Evolutionary conservation across 2,329 filamentous ascomycete species (phyloP).

Genomic region (Neurospora sp.): DNA sequence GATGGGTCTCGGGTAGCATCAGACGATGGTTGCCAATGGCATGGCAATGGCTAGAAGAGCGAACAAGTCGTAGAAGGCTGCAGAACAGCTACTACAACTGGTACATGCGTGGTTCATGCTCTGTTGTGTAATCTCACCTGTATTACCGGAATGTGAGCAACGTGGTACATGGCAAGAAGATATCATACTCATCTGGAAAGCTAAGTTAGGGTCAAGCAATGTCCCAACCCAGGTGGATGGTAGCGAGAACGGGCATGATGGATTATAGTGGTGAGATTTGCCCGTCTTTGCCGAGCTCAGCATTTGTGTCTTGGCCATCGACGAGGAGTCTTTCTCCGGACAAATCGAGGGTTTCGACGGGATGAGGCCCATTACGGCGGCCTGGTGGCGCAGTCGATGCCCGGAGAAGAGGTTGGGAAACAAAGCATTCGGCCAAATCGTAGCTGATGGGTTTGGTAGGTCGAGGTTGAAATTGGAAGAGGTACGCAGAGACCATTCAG

Average conservation of each 20-base stretch:
- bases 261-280: background rate
- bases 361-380: background rate
- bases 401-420: background rate
- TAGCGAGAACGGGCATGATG: background rate
- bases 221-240: background rate
- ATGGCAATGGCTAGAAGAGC: background rate
- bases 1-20: conserved; percentile 7
- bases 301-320: background rate
- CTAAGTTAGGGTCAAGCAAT: background rate
- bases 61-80: background rate
- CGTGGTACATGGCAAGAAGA: background rate
- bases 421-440: background rate
- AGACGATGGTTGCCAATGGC: conserved; percentile 10
- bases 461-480: background rate
- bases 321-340: background rate
- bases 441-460: background rate
- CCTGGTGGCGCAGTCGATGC: background rate
- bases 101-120: conserved; percentile 5
- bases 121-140: conserved; percentile 13
- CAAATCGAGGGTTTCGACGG: background rate
- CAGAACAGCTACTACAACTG: conserved; percentile 3
- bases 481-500: background rate
- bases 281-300: background rate
- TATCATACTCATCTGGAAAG: background rate
- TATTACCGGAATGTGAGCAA: conserved; percentile 2